A percentile compares a stretch with the other conserved stretches of the same genome.
Evolutionary conservation across 202 grass and related monocot species (phyloP).

Genomic region (Zoysia matrella): DNA sequence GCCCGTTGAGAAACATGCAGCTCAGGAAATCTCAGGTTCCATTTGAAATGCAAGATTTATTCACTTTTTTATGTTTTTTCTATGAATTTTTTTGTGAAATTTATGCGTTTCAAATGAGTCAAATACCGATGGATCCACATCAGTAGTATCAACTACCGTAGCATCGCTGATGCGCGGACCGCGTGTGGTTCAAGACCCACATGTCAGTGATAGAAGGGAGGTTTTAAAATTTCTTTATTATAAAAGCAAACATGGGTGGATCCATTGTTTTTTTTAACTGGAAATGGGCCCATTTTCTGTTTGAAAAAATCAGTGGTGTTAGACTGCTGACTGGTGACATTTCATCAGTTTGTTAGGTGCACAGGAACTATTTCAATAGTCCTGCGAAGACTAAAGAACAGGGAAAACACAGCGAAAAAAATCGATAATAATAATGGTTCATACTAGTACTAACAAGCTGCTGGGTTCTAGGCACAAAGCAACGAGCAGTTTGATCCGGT

Average conservation of each 20-base stretch:
- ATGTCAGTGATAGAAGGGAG: too few relatives aligned
- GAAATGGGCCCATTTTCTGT: not conserved
- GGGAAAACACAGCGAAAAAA: not conserved
- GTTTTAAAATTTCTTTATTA: not conserved
- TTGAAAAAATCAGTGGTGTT: not conserved
- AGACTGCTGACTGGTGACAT: not conserved
- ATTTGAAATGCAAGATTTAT: too few relatives aligned
- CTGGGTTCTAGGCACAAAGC: not conserved
- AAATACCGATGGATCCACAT: too few relatives aligned
- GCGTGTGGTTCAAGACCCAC: too few relatives aligned
- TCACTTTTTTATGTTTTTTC: too few relatives aligned
- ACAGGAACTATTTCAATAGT: not conserved
- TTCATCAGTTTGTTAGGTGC: not conserved
- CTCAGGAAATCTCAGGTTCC: not conserved
- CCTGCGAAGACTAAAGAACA: not conserved
- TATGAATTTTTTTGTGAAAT: too few relatives aligned
- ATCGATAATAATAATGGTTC: too few relatives aligned
- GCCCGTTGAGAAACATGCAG: not conserved
- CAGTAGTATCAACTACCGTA: too few relatives aligned
- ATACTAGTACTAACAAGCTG: not conserved
- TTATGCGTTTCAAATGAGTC: too few relatives aligned
- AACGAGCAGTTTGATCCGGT: too few relatives aligned
- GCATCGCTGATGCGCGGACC: too few relatives aligned
- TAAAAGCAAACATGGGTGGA: not conserved
- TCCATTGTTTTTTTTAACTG: not conserved